A percentile compares a stretch with the other conserved stretches of the same genome.
Conservation (phyloP, 106 monocot species). For the Acorus gramineus region DNA sequence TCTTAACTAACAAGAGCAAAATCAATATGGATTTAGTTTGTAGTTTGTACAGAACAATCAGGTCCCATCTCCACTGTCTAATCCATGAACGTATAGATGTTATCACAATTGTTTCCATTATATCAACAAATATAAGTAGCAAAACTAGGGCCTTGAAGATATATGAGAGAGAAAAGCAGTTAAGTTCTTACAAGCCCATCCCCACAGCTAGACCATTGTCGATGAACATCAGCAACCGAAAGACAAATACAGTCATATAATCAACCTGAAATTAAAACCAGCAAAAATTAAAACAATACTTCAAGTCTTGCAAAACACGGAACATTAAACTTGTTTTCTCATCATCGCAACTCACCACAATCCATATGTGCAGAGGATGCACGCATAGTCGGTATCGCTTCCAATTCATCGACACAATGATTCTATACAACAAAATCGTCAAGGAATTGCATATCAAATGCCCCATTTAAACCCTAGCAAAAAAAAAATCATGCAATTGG, state of each 20-base stretch:
- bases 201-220: conserved; percentile 92
- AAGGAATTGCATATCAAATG: conserved; percentile 10
- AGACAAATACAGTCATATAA: conserved; percentile 80
- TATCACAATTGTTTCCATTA: too few species aligned
- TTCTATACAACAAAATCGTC: conserved; percentile 20
- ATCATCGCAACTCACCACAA: conserved; percentile 57
- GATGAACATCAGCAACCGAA: conserved; percentile 84
- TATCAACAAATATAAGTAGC: too few species aligned
- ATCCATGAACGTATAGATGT: too few species aligned
- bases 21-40: too few species aligned
- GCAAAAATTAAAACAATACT: background rate
- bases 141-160: background rate
- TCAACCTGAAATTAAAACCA: conserved; percentile 50
- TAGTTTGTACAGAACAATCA: too few species aligned
- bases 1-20: too few species aligned
- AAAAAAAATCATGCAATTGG: background rate
- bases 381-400: conserved; percentile 58
- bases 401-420: conserved; percentile 66
- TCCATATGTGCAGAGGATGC: conserved; percentile 82
- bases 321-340: background rate
- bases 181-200: conserved; percentile 87
- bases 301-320: background rate
- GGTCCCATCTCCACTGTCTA: too few species aligned
- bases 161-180: background rate
- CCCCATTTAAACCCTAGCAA: background rate